These are phyloP conservation scores for Neltuma alba DNA, from an alignment of 306 rosid genomes.

Conservation along the genomic window DNA sequence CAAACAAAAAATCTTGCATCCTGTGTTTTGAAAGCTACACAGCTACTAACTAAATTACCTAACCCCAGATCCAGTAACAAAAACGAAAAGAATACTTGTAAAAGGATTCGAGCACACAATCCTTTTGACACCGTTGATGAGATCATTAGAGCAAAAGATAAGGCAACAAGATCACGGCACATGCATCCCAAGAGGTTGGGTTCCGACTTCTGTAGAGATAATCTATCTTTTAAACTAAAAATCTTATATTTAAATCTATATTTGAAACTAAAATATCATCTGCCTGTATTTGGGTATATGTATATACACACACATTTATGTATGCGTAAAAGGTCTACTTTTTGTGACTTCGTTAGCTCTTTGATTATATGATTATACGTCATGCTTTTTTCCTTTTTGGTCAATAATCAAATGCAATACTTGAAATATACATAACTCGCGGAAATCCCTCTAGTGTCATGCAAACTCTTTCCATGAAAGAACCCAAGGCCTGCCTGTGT, in stretches of 20 bases:
- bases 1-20: neutral
- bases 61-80: neutral
- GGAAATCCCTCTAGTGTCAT: neutral
- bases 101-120: neutral
- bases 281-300: too few species aligned
- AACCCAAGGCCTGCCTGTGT: neutral
- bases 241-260: neutral
- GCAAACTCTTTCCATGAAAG: neutral
- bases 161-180: neutral
- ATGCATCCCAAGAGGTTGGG: neutral
- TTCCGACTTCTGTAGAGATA: neutral
- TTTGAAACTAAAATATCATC: too few species aligned
- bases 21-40: neutral
- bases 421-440: neutral
- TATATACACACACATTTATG: too few species aligned
- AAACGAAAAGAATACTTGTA: too few species aligned
- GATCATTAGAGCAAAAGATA: neutral
- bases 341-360: too few species aligned
- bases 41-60: constrained; percentile 21
- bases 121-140: neutral
- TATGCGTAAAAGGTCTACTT: too few species aligned
- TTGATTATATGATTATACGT: neutral
- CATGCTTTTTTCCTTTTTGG: neutral
- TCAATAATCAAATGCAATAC: neutral
- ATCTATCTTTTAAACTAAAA: neutral